These are phyloP conservation scores for Ochetophila trinervis DNA, from an alignment of 306 rosid species.

Conservation along the genomic window DNA sequence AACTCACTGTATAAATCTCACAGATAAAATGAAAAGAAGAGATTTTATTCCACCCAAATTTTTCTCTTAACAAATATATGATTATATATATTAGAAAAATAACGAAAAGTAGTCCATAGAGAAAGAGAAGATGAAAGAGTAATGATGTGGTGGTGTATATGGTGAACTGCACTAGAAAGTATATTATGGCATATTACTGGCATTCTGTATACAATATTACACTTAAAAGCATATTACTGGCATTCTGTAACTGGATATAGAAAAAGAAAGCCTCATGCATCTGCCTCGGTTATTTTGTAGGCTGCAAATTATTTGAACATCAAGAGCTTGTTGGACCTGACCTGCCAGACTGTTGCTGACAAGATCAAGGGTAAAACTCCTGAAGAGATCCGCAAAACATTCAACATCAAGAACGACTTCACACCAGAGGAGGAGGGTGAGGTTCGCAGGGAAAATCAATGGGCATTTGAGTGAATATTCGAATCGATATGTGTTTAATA, in stretches of 20 bases:
- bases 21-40: too few species aligned
- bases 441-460: constrained; percentile 65
- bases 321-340: constrained; percentile 59
- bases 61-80: too few species aligned
- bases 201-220: background rate
- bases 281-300: constrained; percentile 23
- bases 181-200: too few species aligned
- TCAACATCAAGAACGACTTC: constrained; percentile 67
- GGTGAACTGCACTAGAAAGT: too few species aligned
- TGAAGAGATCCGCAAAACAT: constrained; percentile 57
- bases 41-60: too few species aligned
- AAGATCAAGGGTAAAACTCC: constrained; percentile 67
- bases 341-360: constrained; percentile 67
- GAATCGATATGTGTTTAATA: background rate
- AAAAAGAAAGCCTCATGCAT: too few species aligned
- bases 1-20: too few species aligned
- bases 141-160: too few species aligned
- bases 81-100: too few species aligned
- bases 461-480: constrained; percentile 51
- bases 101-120: too few species aligned
- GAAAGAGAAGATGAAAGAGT: too few species aligned
- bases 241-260: background rate
- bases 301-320: constrained; percentile 61
- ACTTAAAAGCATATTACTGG: background rate
- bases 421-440: constrained; percentile 64